Percentiles rank a stretch among this genome's conserved stretches.
Conservation (phyloP, 2,329 filamentous ascomycete species). For the Trichocomaceae sp. region DNA sequence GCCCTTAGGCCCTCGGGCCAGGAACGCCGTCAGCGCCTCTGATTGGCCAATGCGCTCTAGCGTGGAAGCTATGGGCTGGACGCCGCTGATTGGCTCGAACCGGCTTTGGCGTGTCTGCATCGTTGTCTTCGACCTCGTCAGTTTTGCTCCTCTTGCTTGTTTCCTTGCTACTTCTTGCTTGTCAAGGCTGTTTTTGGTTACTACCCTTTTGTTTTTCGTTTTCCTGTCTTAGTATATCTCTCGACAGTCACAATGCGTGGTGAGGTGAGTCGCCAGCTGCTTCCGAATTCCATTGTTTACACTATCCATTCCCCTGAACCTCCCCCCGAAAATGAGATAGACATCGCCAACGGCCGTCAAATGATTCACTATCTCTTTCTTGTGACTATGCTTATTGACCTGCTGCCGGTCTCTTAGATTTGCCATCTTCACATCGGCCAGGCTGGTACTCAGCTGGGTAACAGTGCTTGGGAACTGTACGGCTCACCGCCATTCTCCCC, state of each 20-base stretch:
- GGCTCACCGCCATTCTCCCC: slow-evolving; percentile 31
- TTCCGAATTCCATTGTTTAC: slow-evolving; percentile 9
- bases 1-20: slow-evolving; percentile 1
- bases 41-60: neutral
- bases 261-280: slow-evolving; percentile 11
- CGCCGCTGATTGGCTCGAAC: neutral
- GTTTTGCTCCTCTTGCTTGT: neutral
- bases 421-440: slow-evolving; percentile 63
- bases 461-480: slow-evolving; percentile 64
- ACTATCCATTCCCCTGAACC: slow-evolving; percentile 11
- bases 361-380: too few species aligned
- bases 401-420: slow-evolving; percentile 40
- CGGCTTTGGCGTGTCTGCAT: neutral
- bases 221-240: neutral
- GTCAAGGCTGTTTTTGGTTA: neutral
- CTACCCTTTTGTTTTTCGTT: neutral
- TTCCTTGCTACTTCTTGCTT: neutral
- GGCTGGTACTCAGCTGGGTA: slow-evolving; percentile 61
- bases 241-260: slow-evolving; percentile 14
- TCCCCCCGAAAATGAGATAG: neutral
- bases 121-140: neutral
- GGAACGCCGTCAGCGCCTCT: neutral
- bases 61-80: neutral
- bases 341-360: neutral
- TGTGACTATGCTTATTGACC: too few species aligned